phyloP scores from a whole-genome alignment of 768 basidiomycete species.

The Cyclocybe cylindracea region DNA sequence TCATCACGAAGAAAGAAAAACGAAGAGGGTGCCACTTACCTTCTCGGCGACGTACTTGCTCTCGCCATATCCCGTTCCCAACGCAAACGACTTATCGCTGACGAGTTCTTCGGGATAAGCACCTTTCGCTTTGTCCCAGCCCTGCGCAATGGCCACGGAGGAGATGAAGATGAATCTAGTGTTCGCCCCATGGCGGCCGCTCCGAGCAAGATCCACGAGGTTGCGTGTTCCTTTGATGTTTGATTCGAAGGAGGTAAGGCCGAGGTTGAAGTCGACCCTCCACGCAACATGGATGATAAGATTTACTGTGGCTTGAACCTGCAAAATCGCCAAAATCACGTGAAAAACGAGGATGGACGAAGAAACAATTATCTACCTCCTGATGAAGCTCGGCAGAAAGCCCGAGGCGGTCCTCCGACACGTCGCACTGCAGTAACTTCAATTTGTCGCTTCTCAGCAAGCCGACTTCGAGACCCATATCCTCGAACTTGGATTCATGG shows the following conservation, averaged over 20 bases:
- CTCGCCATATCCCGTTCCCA: conserved; percentile 36
- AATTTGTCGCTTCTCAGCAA: too few species aligned
- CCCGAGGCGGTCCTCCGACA: conserved; percentile 24
- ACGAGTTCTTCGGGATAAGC: conserved; percentile 28
- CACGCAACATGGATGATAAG: conserved; percentile 43
- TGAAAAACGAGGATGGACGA: neutral
- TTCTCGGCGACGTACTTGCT: conserved; percentile 39
- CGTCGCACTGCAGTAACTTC: conserved; percentile 30
- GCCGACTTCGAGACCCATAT: too few species aligned
- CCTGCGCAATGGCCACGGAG: conserved; percentile 22
- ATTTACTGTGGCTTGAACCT: conserved; percentile 29
- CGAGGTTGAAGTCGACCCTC: conserved; percentile 45
- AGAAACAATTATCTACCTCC: conserved; percentile 17
- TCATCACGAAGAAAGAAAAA: neutral
- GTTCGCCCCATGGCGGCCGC: conserved; percentile 18
- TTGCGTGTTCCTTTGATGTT: conserved; percentile 37
- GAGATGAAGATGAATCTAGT: conserved; percentile 39
- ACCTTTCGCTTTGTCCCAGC: conserved; percentile 22
- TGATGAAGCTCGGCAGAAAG: conserved; percentile 18
- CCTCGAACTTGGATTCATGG: too few species aligned
- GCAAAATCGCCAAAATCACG: neutral
- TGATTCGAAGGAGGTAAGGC: conserved; percentile 41
- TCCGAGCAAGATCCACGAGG: conserved; percentile 34
- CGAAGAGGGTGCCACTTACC: conserved; percentile 14
- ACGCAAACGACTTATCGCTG: conserved; percentile 21